Percentiles rank a stretch among this genome's conserved stretches.
Conservation (phyloP, 2,329 filamentous ascomycete genomes). For the Colletotrichum camelliae region DNA sequence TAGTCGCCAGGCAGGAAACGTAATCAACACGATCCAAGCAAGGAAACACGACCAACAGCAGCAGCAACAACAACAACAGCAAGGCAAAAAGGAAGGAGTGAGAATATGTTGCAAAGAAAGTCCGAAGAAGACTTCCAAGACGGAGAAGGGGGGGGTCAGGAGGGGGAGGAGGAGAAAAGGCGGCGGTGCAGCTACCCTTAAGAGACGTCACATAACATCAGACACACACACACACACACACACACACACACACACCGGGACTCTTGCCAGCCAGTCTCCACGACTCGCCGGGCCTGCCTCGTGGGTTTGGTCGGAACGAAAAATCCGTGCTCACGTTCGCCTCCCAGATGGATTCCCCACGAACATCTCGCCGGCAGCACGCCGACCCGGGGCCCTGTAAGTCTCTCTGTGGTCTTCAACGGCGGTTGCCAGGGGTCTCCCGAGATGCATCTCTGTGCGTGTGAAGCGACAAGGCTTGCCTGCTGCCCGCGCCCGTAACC, state of each 20-base stretch:
- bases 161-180: background rate
- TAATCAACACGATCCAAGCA: conserved; percentile 9
- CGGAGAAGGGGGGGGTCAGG: background rate
- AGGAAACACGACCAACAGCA: background rate
- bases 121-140: background rate
- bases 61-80: background rate
- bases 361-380: conserved; percentile 13
- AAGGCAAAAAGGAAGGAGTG: background rate
- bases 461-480: background rate
- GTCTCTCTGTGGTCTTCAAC: background rate
- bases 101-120: background rate
- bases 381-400: background rate
- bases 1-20: background rate
- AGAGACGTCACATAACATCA: conserved; percentile 15
- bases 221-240: background rate
- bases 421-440: background rate
- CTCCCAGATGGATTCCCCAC: background rate
- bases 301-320: background rate
- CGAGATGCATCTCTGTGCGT: background rate
- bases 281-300: background rate
- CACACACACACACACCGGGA: background rate
- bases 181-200: conserved; percentile 10
- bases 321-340: background rate
- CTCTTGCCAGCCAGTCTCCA: background rate
- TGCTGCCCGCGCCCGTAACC: background rate